Conservation (phyloP, 257 asterid species). For the Ehretia macrophylla region DNA sequence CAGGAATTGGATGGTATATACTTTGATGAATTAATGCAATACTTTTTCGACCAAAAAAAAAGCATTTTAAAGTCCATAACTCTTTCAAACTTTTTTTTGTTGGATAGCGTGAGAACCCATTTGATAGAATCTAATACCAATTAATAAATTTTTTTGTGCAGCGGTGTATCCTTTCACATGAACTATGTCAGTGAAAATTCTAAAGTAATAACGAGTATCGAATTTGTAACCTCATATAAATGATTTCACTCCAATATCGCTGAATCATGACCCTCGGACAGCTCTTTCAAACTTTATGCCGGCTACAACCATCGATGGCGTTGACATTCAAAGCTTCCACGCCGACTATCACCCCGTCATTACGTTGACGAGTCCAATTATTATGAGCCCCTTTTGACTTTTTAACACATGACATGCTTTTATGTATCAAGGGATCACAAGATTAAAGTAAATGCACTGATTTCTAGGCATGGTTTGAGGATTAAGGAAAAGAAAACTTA, state of each 20-base stretch:
- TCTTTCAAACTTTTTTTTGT: neutral
- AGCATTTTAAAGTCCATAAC: too few species aligned
- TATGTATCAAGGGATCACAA: slow-evolving; percentile 15
- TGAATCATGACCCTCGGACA: too few species aligned
- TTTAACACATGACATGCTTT: slow-evolving; percentile 28
- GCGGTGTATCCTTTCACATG: too few species aligned
- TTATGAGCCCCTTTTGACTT: slow-evolving; percentile 33
- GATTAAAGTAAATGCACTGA: slow-evolving; percentile 11
- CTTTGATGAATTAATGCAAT: too few species aligned
- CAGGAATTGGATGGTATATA: too few species aligned
- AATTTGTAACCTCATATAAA: too few species aligned
- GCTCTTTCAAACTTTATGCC: slow-evolving; percentile 1
- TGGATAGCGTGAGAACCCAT: too few species aligned
- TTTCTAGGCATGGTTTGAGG: slow-evolving; percentile 41
- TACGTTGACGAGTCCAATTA: slow-evolving; percentile 25
- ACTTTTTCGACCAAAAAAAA: neutral
- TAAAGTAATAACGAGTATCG: too few species aligned
- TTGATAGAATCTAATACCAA: too few species aligned
- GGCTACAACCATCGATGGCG: neutral
- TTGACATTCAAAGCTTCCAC: slow-evolving; percentile 15
- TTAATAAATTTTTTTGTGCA: too few species aligned
- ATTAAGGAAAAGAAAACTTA: slow-evolving; percentile 24
- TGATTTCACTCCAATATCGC: too few species aligned
- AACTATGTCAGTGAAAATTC: too few species aligned
- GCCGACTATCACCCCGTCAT: slow-evolving; percentile 16